Conservation (phyloP, 1,139 yeast genomes). For the Zygotorulaspora mrakii region DNA sequence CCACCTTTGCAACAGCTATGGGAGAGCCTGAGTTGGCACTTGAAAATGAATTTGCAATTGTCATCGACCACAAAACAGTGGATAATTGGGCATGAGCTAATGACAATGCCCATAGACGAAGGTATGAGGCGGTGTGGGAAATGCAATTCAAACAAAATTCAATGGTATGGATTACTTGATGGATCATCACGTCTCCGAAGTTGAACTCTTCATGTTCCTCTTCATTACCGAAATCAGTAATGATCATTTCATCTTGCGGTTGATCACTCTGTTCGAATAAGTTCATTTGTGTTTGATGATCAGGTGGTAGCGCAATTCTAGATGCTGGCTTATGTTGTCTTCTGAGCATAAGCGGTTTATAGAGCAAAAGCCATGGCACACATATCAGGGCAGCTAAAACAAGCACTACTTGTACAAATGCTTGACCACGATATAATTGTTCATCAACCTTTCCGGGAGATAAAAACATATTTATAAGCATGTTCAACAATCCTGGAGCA, state of each 20-base stretch:
- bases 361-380: constrained; percentile 70
- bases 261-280: constrained; percentile 20
- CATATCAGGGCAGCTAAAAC: constrained; percentile 61
- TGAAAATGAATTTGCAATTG: constrained; percentile 56
- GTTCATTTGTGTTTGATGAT: constrained; percentile 43
- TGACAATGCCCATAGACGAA: constrained; percentile 76
- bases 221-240: constrained; percentile 31
- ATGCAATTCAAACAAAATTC: constrained; percentile 78
- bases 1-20: constrained; percentile 36
- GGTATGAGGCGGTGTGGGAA: constrained; percentile 73
- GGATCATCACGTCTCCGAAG: constrained; percentile 74
- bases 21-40: constrained; percentile 36
- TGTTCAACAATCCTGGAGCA: constrained; percentile 77
- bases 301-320: constrained; percentile 29
- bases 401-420: constrained; percentile 55
- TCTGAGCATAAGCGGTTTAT: constrained; percentile 57
- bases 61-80: constrained; percentile 75
- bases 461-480: constrained; percentile 78
- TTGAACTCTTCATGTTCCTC: constrained; percentile 51
- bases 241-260: constrained; percentile 36
- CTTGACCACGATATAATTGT: constrained; percentile 61
- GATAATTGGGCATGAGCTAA: constrained; percentile 77
- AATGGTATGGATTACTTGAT: constrained; percentile 75
- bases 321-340: constrained; percentile 31
- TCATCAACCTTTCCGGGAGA: constrained; percentile 72